Conservation (phyloP, 805 yeast species). For the Teunomyces lycoperdinae region DNA sequence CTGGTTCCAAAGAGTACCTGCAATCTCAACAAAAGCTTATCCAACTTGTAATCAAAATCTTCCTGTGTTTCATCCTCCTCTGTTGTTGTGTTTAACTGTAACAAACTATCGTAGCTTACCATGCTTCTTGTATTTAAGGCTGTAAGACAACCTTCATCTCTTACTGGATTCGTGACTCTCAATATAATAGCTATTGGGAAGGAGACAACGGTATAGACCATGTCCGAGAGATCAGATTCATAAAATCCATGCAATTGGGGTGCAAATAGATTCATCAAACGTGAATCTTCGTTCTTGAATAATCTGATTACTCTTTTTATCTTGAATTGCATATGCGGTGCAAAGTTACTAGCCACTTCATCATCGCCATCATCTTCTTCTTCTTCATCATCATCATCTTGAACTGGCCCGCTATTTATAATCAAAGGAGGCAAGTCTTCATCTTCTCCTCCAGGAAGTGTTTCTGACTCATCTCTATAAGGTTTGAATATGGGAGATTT, state of each 20-base stretch:
- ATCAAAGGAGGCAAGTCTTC: background rate
- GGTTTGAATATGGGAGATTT: conserved; percentile 2
- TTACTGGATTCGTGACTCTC: conserved; percentile 32
- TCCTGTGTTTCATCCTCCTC: conserved; percentile 4
- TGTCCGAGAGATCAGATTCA: conserved; percentile 8
- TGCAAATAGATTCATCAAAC: conserved; percentile 10
- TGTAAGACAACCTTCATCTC: conserved; percentile 17
- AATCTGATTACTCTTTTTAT: background rate
- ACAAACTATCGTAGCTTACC: background rate
- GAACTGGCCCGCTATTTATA: background rate
- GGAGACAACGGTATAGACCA: conserved; percentile 13
- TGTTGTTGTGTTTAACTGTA: background rate
- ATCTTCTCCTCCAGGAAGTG: background rate
- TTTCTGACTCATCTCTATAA: conserved; percentile 1
- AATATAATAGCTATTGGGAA: conserved; percentile 26
- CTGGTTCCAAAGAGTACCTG: conserved; percentile 31
- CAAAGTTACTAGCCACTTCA: background rate
- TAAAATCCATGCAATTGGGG: conserved; percentile 16
- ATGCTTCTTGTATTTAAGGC: conserved; percentile 2
- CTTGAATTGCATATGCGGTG: background rate
- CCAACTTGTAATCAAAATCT: conserved; percentile 17
- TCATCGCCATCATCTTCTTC: conserved; percentile 1
- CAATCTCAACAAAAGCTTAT: conserved; percentile 17
- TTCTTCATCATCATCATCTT: background rate
- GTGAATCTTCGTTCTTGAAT: conserved; percentile 1